These are phyloP conservation scores for Cryptosporidium xiaoi DNA, from an alignment of 169 alveolate genomes.

Conservation along the genomic window DNA sequence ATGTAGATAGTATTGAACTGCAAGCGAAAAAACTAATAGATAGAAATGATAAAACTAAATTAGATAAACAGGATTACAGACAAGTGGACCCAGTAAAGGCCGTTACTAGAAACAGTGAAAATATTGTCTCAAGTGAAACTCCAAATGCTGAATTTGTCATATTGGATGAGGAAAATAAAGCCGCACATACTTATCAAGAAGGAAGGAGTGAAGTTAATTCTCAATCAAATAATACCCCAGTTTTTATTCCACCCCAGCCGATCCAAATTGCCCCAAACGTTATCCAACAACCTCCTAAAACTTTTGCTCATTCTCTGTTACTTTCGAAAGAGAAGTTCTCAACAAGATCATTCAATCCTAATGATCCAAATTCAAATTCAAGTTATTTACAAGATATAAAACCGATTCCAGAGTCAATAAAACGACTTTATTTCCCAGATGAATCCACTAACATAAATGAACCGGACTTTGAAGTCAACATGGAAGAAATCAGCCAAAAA, in stretches of 20 bases:
- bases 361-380: constrained; percentile 58
- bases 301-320: constrained; percentile 66
- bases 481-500: constrained; percentile 41
- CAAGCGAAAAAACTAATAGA: constrained; percentile 45
- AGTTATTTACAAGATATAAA: constrained; percentile 10
- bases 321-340: constrained; percentile 71
- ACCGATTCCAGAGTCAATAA: constrained; percentile 58
- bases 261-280: constrained; percentile 71
- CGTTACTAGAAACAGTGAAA: background rate
- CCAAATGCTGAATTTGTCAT: background rate
- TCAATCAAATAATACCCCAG: constrained; percentile 22
- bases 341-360: constrained; percentile 27
- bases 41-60: constrained; percentile 32
- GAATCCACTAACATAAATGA: background rate
- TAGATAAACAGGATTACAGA: constrained; percentile 1
- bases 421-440: constrained; percentile 6
- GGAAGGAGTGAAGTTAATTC: background rate
- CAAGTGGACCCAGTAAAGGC: constrained; percentile 14
- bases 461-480: background rate
- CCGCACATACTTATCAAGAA: background rate
- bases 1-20: constrained; percentile 37
- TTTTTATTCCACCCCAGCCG: constrained; percentile 56
- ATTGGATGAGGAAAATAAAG: constrained; percentile 34
- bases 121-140: constrained; percentile 5
- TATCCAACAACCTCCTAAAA: constrained; percentile 64